Evolutionary conservation across 202 grass and related monocot species (phyloP).

Genomic region (Bolboschoenoplectus hybrid): DNA sequence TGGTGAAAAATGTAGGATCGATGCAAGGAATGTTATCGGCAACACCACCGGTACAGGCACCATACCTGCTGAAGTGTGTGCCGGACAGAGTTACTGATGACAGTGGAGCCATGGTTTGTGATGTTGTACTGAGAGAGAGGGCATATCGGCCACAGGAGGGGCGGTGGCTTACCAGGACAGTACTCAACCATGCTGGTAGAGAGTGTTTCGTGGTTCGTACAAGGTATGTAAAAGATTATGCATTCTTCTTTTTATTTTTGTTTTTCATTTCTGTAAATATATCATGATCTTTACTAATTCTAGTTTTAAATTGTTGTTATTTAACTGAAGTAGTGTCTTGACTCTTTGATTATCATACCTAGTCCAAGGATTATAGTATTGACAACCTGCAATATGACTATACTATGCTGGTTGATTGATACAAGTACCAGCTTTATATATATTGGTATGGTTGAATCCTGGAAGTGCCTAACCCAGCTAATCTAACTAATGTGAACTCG

Average conservation of each 20-base stretch:
- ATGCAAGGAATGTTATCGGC: conserved; percentile 71
- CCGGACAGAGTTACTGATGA: conserved; percentile 94
- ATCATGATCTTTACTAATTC: neutral
- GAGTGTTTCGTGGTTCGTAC: conserved; percentile 88
- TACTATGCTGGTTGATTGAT: neutral
- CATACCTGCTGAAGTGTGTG: conserved; percentile 87
- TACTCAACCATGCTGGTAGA: conserved; percentile 79
- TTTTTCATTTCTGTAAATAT: neutral
- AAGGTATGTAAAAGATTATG: conserved; percentile 49
- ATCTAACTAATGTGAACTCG: neutral
- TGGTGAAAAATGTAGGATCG: conserved; percentile 40
- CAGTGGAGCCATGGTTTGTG: conserved; percentile 88
- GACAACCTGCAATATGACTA: neutral
- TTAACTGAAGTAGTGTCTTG: conserved; percentile 4
- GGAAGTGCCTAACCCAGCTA: neutral
- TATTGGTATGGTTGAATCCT: neutral
- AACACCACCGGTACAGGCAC: conserved; percentile 81
- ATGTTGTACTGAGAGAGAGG: conserved; percentile 81
- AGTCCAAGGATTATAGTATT: neutral
- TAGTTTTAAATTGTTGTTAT: conserved; percentile 21
- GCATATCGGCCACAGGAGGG: conserved; percentile 80
- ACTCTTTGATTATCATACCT: neutral
- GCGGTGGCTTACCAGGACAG: conserved; percentile 79
- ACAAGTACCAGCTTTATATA: neutral
- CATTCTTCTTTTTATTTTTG: neutral